phyloP scores from a whole-genome alignment of 331 rosid species.

The Prunus yedoensis region DNA sequence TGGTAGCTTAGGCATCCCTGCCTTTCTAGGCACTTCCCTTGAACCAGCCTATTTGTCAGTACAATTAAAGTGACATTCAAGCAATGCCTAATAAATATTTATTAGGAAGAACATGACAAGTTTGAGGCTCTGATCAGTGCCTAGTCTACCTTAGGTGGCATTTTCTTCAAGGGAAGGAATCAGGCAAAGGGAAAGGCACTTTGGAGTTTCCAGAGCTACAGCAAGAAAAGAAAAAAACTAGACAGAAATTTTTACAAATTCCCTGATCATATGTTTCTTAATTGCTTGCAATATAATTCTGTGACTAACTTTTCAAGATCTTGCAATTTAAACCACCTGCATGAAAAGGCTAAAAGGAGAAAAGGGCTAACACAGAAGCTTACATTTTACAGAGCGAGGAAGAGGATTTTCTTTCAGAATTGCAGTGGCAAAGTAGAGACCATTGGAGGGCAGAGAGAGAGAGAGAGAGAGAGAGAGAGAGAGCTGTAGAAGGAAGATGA shows the following conservation, averaged over 20 bases:
- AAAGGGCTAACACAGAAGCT: background rate
- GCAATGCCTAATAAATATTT: background rate
- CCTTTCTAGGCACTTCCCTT: background rate
- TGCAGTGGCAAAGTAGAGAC: background rate
- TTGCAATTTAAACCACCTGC: conserved; percentile 2
- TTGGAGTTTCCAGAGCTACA: no score
- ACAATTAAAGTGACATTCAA: conserved; percentile 1
- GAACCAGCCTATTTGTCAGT: background rate
- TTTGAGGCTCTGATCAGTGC: background rate
- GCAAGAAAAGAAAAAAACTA: background rate
- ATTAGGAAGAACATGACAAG: conserved; percentile 2
- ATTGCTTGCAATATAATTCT: background rate
- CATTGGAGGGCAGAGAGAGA: background rate
- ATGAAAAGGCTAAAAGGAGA: background rate
- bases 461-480: background rate
- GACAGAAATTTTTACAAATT: background rate
- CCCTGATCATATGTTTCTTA: background rate
- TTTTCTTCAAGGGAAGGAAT: background rate
- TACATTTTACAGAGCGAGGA: background rate
- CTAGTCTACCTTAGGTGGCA: background rate
- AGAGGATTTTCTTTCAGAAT: background rate
- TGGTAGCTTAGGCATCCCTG: background rate
- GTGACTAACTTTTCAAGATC: background rate
- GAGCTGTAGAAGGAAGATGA: background rate
- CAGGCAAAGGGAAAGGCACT: conserved; percentile 9